These are phyloP conservation scores for Chaetomium tenue DNA, from an alignment of 495 filamentous ascomycete genomes.

Conservation along the genomic window DNA sequence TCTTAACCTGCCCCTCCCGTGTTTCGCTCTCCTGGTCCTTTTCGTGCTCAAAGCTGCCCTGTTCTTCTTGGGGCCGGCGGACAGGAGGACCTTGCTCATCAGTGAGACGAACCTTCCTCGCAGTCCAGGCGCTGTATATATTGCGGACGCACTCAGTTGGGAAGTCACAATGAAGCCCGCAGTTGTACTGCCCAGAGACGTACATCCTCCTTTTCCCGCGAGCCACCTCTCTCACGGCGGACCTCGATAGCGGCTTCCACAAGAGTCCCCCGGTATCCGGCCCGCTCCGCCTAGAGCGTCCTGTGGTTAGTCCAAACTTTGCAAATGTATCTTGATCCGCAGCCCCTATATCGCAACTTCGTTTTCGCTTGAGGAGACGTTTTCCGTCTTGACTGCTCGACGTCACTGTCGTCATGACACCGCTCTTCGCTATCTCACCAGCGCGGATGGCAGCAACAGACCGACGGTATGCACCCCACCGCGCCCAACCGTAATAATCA, in stretches of 20 bases:
- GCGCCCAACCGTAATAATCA: conserved; percentile 45
- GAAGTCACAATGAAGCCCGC: conserved; percentile 45
- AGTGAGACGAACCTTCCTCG: conserved; percentile 4
- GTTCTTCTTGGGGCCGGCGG: not conserved
- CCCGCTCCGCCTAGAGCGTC: not conserved
- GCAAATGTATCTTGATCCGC: not conserved
- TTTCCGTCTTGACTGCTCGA: too few relatives aligned
- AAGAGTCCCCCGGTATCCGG: not conserved
- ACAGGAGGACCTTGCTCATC: not conserved
- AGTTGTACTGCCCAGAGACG: conserved; percentile 33
- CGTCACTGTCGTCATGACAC: not conserved
- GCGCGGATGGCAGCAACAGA: not conserved
- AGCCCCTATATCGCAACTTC: not conserved
- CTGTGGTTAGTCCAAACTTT: not conserved
- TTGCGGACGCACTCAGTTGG: conserved; percentile 44
- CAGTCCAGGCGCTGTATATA: conserved; percentile 13
- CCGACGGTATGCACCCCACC: conserved; percentile 39
- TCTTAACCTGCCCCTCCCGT: not conserved
- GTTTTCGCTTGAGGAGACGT: not conserved
- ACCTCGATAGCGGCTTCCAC: conserved; percentile 5
- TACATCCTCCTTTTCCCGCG: conserved; percentile 34
- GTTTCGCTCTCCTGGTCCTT: not conserved
- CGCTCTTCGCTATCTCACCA: not conserved
- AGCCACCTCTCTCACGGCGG: conserved; percentile 9
- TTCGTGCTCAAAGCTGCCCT: not conserved